Evolutionary conservation across 129 eudicot species (phyloP).

Genomic region (Gnaphalium uliginosum): DNA sequence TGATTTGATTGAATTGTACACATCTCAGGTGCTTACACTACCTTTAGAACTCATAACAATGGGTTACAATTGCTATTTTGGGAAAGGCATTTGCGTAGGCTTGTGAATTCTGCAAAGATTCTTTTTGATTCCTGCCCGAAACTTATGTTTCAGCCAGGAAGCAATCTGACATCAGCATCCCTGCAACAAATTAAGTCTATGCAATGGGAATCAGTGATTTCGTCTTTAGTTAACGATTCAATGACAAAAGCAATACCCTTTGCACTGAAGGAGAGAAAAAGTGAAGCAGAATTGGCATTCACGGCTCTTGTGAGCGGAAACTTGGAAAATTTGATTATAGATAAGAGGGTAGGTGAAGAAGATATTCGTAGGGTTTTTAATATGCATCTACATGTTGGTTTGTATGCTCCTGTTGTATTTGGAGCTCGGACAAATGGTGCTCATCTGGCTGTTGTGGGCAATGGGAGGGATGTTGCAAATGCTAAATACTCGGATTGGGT

Average conservation of each 20-base stretch:
- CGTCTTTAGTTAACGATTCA: constrained; percentile 49
- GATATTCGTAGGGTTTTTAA: constrained; percentile 42
- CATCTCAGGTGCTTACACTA: constrained; percentile 86
- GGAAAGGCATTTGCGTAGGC: constrained; percentile 73
- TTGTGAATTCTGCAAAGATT: constrained; percentile 59
- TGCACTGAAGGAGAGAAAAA: constrained; percentile 44
- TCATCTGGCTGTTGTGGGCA: constrained; percentile 74
- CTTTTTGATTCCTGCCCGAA: constrained; percentile 47
- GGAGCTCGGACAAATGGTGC: constrained; percentile 59
- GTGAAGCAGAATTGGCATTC: constrained; percentile 62
- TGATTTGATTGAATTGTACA: neutral
- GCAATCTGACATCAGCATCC: constrained; percentile 2
- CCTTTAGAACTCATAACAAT: constrained; percentile 71
- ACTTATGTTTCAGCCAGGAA: constrained; percentile 43
- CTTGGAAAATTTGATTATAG: constrained; percentile 35
- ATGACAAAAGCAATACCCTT: constrained; percentile 53
- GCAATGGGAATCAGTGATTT: constrained; percentile 53
- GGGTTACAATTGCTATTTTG: constrained; percentile 56
- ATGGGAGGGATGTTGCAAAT: constrained; percentile 61
- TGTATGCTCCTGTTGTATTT: constrained; percentile 60
- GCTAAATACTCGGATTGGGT: constrained; percentile 96
- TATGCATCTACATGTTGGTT: constrained; percentile 62
- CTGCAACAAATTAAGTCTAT: constrained; percentile 20
- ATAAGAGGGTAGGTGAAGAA: constrained; percentile 38
- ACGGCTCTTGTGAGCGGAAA: constrained; percentile 70